phyloP scores from a whole-genome alignment of 73 alveolate genomes.

The Blepharisma japonicum region DNA sequence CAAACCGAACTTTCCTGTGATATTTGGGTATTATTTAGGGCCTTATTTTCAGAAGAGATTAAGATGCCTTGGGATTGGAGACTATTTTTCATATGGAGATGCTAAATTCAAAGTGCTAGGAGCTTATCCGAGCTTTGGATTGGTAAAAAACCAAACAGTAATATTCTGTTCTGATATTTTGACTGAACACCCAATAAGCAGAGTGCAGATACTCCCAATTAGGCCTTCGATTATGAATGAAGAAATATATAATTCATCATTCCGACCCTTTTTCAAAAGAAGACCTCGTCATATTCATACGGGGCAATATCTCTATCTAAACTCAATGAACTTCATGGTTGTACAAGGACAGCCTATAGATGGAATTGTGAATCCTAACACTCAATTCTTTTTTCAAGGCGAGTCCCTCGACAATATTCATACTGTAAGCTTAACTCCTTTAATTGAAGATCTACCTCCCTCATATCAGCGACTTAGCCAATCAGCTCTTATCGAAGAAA shows the following conservation, averaged over 20 bases:
- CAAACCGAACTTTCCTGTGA: background rate
- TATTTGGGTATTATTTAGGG: background rate
- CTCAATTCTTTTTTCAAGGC: slow-evolving; percentile 21
- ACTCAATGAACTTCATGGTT: background rate
- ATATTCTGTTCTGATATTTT: slow-evolving; percentile 11
- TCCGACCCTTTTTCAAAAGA: slow-evolving; percentile 11
- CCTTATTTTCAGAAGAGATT: background rate
- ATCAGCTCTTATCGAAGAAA: slow-evolving; percentile 2
- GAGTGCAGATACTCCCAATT: slow-evolving; percentile 3
- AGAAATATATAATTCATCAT: background rate
- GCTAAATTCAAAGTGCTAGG: slow-evolving; percentile 22
- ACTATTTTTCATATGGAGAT: slow-evolving; percentile 21
- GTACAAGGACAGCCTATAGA: background rate
- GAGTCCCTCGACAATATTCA: background rate
- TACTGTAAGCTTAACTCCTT: slow-evolving; percentile 1
- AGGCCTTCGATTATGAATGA: background rate
- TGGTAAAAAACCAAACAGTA: background rate
- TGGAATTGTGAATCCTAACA: slow-evolving; percentile 1
- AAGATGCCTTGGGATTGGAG: slow-evolving; percentile 28
- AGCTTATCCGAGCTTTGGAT: slow-evolving; percentile 22
- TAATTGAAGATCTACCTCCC: slow-evolving; percentile 12
- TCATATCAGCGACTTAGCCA: background rate
- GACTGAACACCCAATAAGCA: background rate
- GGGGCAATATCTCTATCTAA: slow-evolving; percentile 8
- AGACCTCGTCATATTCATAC: slow-evolving; percentile 16